These are phyloP conservation scores for Claviceps sp. DNA, from an alignment of 2,329 filamentous ascomycete genomes.

Conservation along the genomic window DNA sequence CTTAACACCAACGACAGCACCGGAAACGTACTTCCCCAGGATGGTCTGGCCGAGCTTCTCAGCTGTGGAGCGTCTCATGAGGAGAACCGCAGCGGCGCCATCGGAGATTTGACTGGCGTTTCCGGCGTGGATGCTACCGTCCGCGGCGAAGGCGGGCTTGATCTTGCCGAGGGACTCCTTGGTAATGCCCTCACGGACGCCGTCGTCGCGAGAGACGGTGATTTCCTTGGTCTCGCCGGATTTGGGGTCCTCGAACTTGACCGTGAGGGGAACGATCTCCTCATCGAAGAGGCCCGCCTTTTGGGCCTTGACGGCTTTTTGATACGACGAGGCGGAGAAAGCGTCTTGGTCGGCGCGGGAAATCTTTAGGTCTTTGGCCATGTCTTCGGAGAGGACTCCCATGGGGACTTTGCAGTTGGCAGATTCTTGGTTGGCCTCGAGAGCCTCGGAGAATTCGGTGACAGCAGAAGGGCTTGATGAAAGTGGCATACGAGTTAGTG, in stretches of 20 bases:
- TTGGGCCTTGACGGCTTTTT: slow-evolving; percentile 79
- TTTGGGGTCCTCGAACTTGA: slow-evolving; percentile 85
- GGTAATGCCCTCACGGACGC: slow-evolving; percentile 74
- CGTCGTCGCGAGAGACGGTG: slow-evolving; percentile 75
- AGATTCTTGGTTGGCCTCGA: slow-evolving; percentile 68
- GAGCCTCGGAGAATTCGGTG: slow-evolving; percentile 79
- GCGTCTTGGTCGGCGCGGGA: slow-evolving; percentile 63
- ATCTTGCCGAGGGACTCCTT: slow-evolving; percentile 84
- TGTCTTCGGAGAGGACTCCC: slow-evolving; percentile 85
- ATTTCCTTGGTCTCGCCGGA: slow-evolving; percentile 72
- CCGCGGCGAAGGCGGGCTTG: slow-evolving; percentile 75
- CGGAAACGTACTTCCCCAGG: slow-evolving; percentile 82
- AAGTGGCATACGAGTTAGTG: background rate
- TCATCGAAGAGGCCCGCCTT: slow-evolving; percentile 79
- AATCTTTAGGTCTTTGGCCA: slow-evolving; percentile 77
- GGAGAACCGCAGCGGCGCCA: slow-evolving; percentile 83
- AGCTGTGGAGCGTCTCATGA: slow-evolving; percentile 90
- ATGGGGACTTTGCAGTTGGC: slow-evolving; percentile 97
- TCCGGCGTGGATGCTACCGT: slow-evolving; percentile 88
- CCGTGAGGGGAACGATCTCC: slow-evolving; percentile 77
- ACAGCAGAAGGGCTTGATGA: slow-evolving; percentile 59
- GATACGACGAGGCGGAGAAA: slow-evolving; percentile 89
- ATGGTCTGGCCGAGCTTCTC: slow-evolving; percentile 79
- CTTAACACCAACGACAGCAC: slow-evolving; percentile 75
- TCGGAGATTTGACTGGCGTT: slow-evolving; percentile 95